Percentiles rank a stretch among this genome's conserved stretches.
These are phyloP conservation scores for Scheffersomyces illinoinensis DNA, from an alignment of 1,139 yeast genomes.

Conservation along the genomic window DNA sequence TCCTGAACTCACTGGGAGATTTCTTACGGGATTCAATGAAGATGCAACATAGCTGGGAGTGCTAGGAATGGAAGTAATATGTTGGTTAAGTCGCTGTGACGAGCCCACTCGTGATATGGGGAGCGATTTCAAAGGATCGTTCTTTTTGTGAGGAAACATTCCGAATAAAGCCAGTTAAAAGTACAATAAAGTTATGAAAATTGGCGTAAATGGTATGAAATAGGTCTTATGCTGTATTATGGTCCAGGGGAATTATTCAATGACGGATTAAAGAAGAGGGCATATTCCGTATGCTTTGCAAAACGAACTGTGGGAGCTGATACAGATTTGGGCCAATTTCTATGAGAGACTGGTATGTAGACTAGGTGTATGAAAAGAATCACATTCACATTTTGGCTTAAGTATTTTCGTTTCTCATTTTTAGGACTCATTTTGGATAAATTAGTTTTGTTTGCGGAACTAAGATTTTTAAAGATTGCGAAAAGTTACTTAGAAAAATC, in stretches of 20 bases:
- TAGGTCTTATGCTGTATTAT: too few relatives aligned
- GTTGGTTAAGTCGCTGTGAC: constrained; percentile 31
- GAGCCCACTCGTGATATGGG: constrained; percentile 41
- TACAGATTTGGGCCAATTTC: too few relatives aligned
- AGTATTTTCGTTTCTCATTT: background rate
- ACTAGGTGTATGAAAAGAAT: background rate
- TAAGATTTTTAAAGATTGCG: background rate
- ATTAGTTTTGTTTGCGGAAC: background rate
- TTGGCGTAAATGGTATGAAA: background rate
- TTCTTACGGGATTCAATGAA: constrained; percentile 40
- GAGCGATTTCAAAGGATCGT: constrained; percentile 22
- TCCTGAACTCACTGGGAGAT: constrained; percentile 24
- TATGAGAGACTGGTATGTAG: background rate
- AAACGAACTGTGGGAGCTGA: background rate
- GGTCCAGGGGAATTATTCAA: background rate
- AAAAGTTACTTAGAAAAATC: background rate
- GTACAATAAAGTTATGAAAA: background rate
- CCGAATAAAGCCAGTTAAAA: background rate
- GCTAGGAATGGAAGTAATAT: constrained; percentile 26
- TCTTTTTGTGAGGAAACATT: constrained; percentile 21
- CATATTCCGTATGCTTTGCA: background rate
- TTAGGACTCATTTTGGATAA: background rate
- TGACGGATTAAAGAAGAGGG: background rate
- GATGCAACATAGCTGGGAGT: constrained; percentile 37
- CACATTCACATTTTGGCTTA: background rate